Conservation (phyloP, 1,139 yeast species). For the Arxiozyma telluris region DNA sequence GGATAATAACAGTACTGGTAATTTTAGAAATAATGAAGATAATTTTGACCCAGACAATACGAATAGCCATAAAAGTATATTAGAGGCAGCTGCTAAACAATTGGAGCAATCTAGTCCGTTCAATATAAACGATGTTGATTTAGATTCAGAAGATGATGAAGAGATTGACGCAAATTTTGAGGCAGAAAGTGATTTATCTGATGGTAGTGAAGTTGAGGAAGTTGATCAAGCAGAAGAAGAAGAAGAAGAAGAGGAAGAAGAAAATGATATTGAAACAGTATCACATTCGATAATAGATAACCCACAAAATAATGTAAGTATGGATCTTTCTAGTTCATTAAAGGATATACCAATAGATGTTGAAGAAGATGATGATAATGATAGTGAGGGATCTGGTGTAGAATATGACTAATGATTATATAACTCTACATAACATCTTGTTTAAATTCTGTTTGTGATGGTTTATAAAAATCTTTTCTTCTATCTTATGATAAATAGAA, state of each 20-base stretch:
- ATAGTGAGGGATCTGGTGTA: conserved; percentile 38
- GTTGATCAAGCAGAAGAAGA: conserved; percentile 30
- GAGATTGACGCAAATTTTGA: conserved; percentile 32
- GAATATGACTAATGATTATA: conserved; percentile 25
- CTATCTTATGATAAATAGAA: not conserved
- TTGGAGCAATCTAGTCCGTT: conserved; percentile 22
- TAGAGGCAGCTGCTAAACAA: conserved; percentile 36
- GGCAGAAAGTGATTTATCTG: conserved; percentile 30
- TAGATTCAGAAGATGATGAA: conserved; percentile 34
- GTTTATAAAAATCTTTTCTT: not conserved
- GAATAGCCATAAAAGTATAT: conserved; percentile 24
- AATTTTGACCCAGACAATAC: conserved; percentile 22
- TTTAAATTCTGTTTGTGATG: too few relatives aligned
- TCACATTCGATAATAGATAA: not conserved
- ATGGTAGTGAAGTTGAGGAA: conserved; percentile 33
- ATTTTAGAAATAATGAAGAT: not conserved
- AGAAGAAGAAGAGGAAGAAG: conserved; percentile 20
- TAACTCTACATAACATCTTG: too few relatives aligned
- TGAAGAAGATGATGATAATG: conserved; percentile 23
- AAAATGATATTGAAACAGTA: conserved; percentile 10
- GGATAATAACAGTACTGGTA: too few relatives aligned
- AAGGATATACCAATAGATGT: conserved; percentile 24
- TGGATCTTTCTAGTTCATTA: conserved; percentile 15
- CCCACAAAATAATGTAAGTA: not conserved
- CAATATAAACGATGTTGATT: conserved; percentile 19